phyloP scores from a whole-genome alignment of 805 yeast genomes.

The Nakazawaea wyomingensis region DNA sequence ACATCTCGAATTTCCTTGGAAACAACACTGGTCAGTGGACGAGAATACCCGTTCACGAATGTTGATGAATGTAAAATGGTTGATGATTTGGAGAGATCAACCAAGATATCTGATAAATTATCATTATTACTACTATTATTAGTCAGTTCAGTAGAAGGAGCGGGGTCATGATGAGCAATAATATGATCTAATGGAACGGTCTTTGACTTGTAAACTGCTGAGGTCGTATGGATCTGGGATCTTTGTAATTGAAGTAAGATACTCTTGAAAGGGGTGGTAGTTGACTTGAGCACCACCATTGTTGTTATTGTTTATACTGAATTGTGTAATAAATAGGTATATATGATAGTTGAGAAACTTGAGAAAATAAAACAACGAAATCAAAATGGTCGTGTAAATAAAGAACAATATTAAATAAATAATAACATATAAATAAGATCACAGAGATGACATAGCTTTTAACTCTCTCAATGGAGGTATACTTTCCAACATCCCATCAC shows the following conservation, averaged over 20 bases:
- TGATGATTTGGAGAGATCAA: constrained; percentile 8
- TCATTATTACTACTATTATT: background rate
- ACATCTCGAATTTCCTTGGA: constrained; percentile 6
- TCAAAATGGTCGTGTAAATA: too few relatives aligned
- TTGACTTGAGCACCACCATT: too few relatives aligned
- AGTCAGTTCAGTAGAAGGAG: background rate
- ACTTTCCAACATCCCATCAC: constrained; percentile 22
- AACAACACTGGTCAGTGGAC: constrained; percentile 10
- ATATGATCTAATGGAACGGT: background rate
- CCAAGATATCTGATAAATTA: constrained; percentile 2
- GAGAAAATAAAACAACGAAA: too few relatives aligned
- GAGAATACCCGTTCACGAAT: constrained; percentile 3
- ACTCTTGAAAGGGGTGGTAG: too few relatives aligned
- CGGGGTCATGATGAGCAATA: too few relatives aligned
- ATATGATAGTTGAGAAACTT: too few relatives aligned
- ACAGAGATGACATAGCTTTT: background rate
- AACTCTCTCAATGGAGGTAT: constrained; percentile 25
- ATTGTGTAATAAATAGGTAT: too few relatives aligned
- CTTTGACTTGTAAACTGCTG: too few relatives aligned
- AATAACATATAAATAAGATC: background rate
- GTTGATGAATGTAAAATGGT: constrained; percentile 8
- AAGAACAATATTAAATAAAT: too few relatives aligned
- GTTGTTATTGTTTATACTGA: too few relatives aligned
- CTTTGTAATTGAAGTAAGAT: too few relatives aligned
- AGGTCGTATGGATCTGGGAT: too few relatives aligned